A percentile compares a stretch with the other conserved stretches of the same genome.
Conservation (phyloP, 2,329 filamentous ascomycete genomes). For the Ceratocystis smalleyi region DNA sequence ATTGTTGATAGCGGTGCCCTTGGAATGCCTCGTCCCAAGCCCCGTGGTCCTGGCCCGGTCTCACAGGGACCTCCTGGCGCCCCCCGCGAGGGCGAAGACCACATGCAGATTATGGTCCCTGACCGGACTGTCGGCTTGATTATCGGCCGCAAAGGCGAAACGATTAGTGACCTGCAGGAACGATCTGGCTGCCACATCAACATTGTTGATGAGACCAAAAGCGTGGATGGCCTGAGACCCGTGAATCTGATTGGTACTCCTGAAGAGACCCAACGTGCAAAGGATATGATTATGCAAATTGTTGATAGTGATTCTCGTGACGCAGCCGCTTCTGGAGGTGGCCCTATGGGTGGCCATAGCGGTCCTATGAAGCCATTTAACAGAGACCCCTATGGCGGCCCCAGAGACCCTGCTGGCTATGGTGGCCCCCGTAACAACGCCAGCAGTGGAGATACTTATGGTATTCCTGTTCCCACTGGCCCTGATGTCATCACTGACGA, state of each 20-base stretch:
- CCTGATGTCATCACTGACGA: slow-evolving; percentile 64
- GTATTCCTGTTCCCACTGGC: slow-evolving; percentile 20
- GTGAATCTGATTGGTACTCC: slow-evolving; percentile 77
- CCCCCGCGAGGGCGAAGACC: slow-evolving; percentile 60
- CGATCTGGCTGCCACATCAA: slow-evolving; percentile 89
- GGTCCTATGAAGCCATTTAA: slow-evolving; percentile 11
- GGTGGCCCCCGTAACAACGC: slow-evolving; percentile 24
- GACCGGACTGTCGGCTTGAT: slow-evolving; percentile 86
- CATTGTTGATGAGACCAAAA: slow-evolving; percentile 86
- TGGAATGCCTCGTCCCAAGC: slow-evolving; percentile 33
- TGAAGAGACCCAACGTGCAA: slow-evolving; percentile 59
- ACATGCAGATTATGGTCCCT: slow-evolving; percentile 85
- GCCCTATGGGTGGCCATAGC: slow-evolving; percentile 23
- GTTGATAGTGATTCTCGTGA: slow-evolving; percentile 75
- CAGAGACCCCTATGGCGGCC: slow-evolving; percentile 11
- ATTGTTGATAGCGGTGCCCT: slow-evolving; percentile 15
- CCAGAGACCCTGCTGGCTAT: slow-evolving; percentile 5
- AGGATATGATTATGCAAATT: slow-evolving; percentile 82
- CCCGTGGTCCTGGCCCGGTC: not conserved
- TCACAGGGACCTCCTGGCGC: not conserved
- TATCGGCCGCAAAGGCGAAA: slow-evolving; percentile 85
- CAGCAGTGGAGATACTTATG: slow-evolving; percentile 21
- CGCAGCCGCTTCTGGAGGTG: slow-evolving; percentile 25
- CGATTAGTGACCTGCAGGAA: slow-evolving; percentile 82
- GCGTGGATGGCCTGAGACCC: slow-evolving; percentile 72